Percentiles rank a stretch among this genome's conserved stretches.
These are phyloP conservation scores for Daldinia concentrica DNA, from an alignment of 495 filamentous ascomycete species.

Conservation along the genomic window DNA sequence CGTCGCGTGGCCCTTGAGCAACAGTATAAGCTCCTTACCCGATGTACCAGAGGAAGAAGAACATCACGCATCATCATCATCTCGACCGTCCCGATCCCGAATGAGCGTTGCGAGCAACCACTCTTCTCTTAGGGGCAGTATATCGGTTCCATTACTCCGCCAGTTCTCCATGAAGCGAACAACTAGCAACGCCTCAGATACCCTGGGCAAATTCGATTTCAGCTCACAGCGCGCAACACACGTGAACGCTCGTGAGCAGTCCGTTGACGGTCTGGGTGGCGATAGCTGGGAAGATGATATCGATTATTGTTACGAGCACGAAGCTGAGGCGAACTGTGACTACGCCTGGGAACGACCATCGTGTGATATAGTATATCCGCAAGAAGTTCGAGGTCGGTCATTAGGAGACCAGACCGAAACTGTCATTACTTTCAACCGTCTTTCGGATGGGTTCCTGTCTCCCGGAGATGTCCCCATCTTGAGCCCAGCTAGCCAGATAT, in stretches of 20 bases:
- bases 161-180: slow-evolving; percentile 48
- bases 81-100: slow-evolving; percentile 49
- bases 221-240: slow-evolving; percentile 47
- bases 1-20: slow-evolving; percentile 57
- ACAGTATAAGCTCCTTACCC: slow-evolving; percentile 62
- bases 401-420: slow-evolving; percentile 43
- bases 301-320: slow-evolving; percentile 93
- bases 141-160: slow-evolving; percentile 59
- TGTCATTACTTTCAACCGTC: slow-evolving; percentile 36
- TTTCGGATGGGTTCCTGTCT: slow-evolving; percentile 51
- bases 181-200: slow-evolving; percentile 58
- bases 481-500: slow-evolving; percentile 55
- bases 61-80: slow-evolving; percentile 29
- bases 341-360: slow-evolving; percentile 81
- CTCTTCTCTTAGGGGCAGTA: slow-evolving; percentile 56
- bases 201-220: slow-evolving; percentile 52
- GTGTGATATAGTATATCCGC: slow-evolving; percentile 51
- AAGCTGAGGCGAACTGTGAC: slow-evolving; percentile 87
- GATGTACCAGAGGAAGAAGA: slow-evolving; percentile 84
- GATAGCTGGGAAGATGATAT: slow-evolving; percentile 93
- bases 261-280: slow-evolving; percentile 51
- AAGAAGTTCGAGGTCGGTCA: slow-evolving; percentile 38
- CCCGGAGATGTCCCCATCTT: slow-evolving; percentile 58
- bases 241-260: slow-evolving; percentile 42
- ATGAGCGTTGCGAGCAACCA: slow-evolving; percentile 53